Conservation (phyloP, 352 stramenopile genomes). For the Peronospora belbahrii region DNA sequence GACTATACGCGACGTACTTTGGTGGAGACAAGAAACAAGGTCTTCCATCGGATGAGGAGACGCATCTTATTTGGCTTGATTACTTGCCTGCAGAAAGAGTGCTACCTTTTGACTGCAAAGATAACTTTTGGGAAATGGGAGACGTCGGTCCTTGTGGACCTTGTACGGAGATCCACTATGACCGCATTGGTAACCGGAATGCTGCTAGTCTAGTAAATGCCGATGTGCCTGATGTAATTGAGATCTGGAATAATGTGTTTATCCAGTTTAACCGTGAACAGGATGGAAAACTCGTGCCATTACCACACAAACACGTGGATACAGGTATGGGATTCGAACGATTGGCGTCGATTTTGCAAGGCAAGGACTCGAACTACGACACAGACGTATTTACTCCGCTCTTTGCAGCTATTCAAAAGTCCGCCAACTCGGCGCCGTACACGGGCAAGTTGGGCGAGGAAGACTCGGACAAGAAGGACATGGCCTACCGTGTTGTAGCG, state of each 20-base stretch:
- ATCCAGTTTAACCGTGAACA: conserved; percentile 98
- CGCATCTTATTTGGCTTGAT: conserved; percentile 84
- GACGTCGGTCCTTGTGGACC: conserved; percentile 97
- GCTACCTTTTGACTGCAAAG: conserved; percentile 91
- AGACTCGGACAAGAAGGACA: conserved; percentile 84
- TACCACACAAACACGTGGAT: conserved; percentile 97
- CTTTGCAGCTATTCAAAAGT: conserved; percentile 89
- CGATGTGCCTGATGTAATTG: conserved; percentile 96
- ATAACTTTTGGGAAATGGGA: conserved; percentile 99
- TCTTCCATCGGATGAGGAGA: conserved; percentile 88
- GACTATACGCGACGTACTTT: conserved; percentile 99
- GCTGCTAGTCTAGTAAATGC: conserved; percentile 92
- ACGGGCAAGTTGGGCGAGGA: conserved; percentile 83
- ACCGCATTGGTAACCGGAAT: conserved; percentile 94
- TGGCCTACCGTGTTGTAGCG: conserved; percentile 93
- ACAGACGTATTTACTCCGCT: conserved; percentile 97
- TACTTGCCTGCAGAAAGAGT: conserved; percentile 86
- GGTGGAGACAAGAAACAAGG: conserved; percentile 87
- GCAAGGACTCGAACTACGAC: conserved; percentile 97
- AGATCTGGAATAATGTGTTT: conserved; percentile 99
- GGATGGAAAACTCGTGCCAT: conserved; percentile 72
- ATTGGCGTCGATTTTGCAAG: conserved; percentile 87
- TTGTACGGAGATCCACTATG: conserved; percentile 99
- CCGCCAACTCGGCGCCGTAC: conserved; percentile 75
- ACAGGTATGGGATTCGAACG: conserved; percentile 99